These are phyloP conservation scores for Solanum pimpinellifolium DNA, from an alignment of 257 asterid genomes.

Conservation along the genomic window DNA sequence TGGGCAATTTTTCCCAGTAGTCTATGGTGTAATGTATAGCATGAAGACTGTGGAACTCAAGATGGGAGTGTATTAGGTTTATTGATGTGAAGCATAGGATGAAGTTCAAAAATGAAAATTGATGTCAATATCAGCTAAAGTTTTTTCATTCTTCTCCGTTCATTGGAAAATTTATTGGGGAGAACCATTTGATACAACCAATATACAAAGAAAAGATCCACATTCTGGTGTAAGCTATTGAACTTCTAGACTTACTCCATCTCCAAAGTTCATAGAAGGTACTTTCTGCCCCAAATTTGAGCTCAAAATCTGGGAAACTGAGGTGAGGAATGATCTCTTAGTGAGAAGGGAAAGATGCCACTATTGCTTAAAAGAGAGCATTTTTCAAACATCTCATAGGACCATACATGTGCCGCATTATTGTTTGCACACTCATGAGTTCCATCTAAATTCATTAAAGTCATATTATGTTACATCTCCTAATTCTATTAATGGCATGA, in stretches of 20 bases:
- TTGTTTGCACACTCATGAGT: background rate
- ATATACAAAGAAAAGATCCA: background rate
- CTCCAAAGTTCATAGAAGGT: background rate
- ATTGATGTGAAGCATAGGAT: background rate
- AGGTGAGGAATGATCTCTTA: background rate
- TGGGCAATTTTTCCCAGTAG: background rate
- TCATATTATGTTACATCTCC: background rate
- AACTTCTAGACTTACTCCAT: background rate
- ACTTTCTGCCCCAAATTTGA: background rate
- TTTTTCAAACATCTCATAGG: background rate
- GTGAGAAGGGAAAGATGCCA: background rate
- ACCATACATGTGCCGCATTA: background rate
- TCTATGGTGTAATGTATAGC: background rate
- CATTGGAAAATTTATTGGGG: background rate
- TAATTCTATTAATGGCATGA: background rate
- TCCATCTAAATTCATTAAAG: background rate
- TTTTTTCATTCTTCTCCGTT: background rate
- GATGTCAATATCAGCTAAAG: background rate
- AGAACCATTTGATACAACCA: background rate
- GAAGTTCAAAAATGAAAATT: background rate
- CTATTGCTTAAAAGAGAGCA: background rate
- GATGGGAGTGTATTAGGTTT: background rate
- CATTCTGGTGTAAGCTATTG: background rate
- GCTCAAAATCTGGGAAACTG: background rate
- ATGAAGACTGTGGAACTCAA: background rate